Percentiles rank a stretch among this genome's conserved stretches.
Conservation (phyloP, 2,329 filamentous ascomycete species). For the Penicillium digitatum region DNA sequence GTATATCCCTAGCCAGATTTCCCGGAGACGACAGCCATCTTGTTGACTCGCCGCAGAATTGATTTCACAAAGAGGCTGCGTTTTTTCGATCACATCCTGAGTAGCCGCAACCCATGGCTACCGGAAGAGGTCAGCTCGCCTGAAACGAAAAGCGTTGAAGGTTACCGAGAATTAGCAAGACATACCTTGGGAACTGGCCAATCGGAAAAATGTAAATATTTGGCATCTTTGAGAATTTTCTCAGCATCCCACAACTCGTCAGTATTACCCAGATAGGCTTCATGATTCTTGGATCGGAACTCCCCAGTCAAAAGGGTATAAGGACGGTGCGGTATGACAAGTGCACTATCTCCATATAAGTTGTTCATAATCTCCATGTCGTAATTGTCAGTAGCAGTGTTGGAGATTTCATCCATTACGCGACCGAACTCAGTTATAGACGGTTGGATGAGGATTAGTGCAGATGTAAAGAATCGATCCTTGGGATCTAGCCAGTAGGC, state of each 20-base stretch:
- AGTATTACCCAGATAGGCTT: slow-evolving; percentile 47
- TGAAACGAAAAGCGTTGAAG: too few relatives aligned
- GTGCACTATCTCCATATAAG: slow-evolving; percentile 52
- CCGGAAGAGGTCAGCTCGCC: too few relatives aligned
- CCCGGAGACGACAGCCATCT: neutral
- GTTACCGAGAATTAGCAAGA: neutral
- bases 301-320: slow-evolving; percentile 58
- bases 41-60: neutral
- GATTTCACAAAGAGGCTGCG: neutral
- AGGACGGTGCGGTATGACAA: slow-evolving; percentile 57
- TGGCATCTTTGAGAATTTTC: slow-evolving; percentile 52
- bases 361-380: slow-evolving; percentile 64
- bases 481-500: slow-evolving; percentile 62
- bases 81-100: neutral
- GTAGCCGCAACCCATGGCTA: neutral
- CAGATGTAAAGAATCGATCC: slow-evolving; percentile 51
- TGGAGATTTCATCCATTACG: slow-evolving; percentile 35
- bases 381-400: slow-evolving; percentile 39
- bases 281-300: slow-evolving; percentile 51
- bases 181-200: slow-evolving; percentile 53
- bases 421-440: slow-evolving; percentile 47
- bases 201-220: slow-evolving; percentile 26
- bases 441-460: slow-evolving; percentile 57
- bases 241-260: slow-evolving; percentile 54
- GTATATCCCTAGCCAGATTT: neutral